Evolutionary conservation across 805 yeast species (phyloP).

Genomic region (Priceomyces carsonii): DNA sequence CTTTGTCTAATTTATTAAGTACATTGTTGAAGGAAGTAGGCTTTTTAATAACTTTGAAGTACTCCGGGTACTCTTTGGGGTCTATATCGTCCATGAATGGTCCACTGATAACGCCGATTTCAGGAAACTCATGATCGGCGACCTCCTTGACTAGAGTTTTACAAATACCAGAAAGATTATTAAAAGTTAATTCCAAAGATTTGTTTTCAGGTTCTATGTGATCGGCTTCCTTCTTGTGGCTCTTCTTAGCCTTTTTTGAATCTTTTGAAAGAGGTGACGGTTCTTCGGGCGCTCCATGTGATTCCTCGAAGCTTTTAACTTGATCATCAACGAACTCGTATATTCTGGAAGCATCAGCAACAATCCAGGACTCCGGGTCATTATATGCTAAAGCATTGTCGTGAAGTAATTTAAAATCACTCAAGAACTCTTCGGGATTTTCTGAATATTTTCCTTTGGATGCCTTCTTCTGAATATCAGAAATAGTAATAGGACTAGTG

Average conservation of each 20-base stretch:
- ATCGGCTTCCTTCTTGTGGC: conserved; percentile 2
- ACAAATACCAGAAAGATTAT: conserved; percentile 20
- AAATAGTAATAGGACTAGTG: conserved; percentile 31
- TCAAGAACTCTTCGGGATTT: conserved; percentile 37
- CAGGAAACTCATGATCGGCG: conserved; percentile 46
- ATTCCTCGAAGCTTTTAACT: conserved; percentile 34
- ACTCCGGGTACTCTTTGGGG: conserved; percentile 73
- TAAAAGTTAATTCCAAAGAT: conserved; percentile 14
- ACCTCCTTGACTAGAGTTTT: conserved; percentile 36
- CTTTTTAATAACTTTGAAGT: conserved; percentile 65
- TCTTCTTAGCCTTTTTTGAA: conserved; percentile 6
- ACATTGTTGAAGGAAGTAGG: conserved; percentile 76
- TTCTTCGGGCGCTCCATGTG: conserved; percentile 1
- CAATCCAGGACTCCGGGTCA: conserved; percentile 54
- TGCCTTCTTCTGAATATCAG: conserved; percentile 35
- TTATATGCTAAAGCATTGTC: conserved; percentile 43
- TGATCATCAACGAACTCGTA: conserved; percentile 56
- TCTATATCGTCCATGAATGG: conserved; percentile 79
- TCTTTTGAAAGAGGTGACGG: conserved; percentile 14
- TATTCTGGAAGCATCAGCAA: conserved; percentile 60
- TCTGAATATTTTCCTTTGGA: conserved; percentile 41
- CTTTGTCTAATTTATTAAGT: conserved; percentile 49
- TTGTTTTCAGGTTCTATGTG: conserved; percentile 2
- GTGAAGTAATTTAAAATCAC: conserved; percentile 34
- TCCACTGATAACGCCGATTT: conserved; percentile 55